phyloP scores from a whole-genome alignment of 441 rosid genomes.

The Erodium texanum region DNA sequence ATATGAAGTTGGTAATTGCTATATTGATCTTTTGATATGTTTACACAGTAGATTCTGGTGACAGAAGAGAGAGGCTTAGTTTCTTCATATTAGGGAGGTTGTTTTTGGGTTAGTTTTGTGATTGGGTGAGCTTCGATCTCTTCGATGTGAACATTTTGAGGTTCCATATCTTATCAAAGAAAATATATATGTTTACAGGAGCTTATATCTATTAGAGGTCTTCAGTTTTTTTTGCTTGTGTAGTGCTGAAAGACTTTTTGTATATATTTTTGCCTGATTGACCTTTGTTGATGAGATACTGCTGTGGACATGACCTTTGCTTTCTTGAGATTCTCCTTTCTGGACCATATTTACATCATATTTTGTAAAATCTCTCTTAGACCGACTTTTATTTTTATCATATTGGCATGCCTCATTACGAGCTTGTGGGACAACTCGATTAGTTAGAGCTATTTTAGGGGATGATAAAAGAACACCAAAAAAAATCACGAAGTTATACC shows the following conservation, averaged over 20 bases:
- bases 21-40: background rate
- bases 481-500: too few relatives aligned
- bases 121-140: too few relatives aligned
- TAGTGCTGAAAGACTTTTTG: too few relatives aligned
- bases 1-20: background rate
- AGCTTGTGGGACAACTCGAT: too few relatives aligned
- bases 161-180: background rate
- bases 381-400: too few relatives aligned
- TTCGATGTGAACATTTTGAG: too few relatives aligned
- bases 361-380: background rate
- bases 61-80: background rate
- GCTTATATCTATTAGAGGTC: background rate
- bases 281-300: background rate
- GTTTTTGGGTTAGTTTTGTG: too few relatives aligned
- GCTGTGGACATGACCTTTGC: background rate
- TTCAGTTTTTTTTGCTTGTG: background rate
- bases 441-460: too few relatives aligned
- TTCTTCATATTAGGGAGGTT: background rate
- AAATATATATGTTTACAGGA: background rate
- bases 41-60: background rate
- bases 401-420: too few relatives aligned
- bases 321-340: background rate
- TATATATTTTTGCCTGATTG: too few relatives aligned
- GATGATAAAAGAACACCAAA: too few relatives aligned
- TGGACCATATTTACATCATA: background rate